These are phyloP conservation scores for Fusarium decemcellulare DNA, from an alignment of 2,329 filamentous ascomycete genomes.

Conservation along the genomic window DNA sequence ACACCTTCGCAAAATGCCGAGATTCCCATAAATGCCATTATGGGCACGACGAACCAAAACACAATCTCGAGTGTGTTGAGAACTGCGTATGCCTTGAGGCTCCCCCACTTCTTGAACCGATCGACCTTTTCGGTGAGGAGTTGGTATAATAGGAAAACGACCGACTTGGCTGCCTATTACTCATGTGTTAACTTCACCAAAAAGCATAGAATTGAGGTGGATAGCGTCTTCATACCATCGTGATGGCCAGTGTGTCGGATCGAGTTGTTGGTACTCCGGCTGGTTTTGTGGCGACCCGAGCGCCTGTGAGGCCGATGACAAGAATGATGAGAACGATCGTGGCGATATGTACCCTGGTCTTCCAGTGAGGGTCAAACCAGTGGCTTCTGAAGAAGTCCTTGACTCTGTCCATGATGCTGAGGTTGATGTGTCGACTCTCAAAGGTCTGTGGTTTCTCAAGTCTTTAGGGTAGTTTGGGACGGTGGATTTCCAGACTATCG, in stretches of 20 bases:
- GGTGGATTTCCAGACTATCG: background rate
- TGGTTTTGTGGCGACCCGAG: constrained; percentile 26
- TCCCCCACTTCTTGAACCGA: constrained; percentile 35
- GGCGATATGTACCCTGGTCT: constrained; percentile 25
- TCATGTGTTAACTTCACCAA: background rate
- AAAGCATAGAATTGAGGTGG: rapidly evolving
- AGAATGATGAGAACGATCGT: constrained; percentile 6
- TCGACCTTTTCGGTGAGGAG: constrained; percentile 46
- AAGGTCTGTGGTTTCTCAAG: background rate
- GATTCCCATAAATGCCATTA: constrained; percentile 36
- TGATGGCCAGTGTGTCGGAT: constrained; percentile 37
- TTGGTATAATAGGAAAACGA: constrained; percentile 33
- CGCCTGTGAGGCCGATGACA: constrained; percentile 27
- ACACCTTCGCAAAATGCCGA: constrained; percentile 27
- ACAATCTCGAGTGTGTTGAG: constrained; percentile 44
- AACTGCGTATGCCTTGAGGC: constrained; percentile 41
- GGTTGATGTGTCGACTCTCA: background rate
- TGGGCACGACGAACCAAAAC: constrained; percentile 47
- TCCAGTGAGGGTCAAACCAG: constrained; percentile 32
- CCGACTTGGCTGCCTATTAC: constrained; percentile 17
- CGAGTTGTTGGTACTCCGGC: constrained; percentile 20
- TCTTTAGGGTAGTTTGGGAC: background rate
- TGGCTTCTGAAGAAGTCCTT: constrained; percentile 23
- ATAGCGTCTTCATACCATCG: constrained; percentile 23
- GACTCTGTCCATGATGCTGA: constrained; percentile 18